These are phyloP conservation scores for Oryza australiensis DNA, from an alignment of 176 grass and related monocot genomes.

Conservation along the genomic window DNA sequence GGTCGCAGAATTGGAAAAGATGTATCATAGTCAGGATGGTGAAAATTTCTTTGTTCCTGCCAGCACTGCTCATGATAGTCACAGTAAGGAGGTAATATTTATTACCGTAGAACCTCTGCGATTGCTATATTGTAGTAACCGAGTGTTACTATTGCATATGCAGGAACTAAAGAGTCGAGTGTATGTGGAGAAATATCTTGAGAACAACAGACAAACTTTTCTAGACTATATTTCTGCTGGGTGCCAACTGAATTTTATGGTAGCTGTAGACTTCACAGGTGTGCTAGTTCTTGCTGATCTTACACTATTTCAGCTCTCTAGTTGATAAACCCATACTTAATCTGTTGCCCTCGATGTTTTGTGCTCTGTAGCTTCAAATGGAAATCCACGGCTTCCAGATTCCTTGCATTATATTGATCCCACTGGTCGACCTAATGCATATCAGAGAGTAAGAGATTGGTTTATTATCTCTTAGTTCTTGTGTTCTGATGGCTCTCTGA, in stretches of 20 bases:
- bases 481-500: slow-evolving; percentile 35
- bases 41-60: slow-evolving; percentile 83
- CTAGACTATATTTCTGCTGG: slow-evolving; percentile 90
- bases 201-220: slow-evolving; percentile 78
- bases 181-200: slow-evolving; percentile 80
- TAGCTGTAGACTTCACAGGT: slow-evolving; percentile 99
- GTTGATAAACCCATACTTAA: slow-evolving; percentile 1
- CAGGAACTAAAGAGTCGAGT: slow-evolving; percentile 85
- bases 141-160: slow-evolving; percentile 33
- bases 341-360: slow-evolving; percentile 20
- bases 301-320: slow-evolving; percentile 29
- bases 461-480: slow-evolving; percentile 32
- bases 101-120: slow-evolving; percentile 25
- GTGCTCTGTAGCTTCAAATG: slow-evolving; percentile 89
- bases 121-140: slow-evolving; percentile 4
- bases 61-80: slow-evolving; percentile 59
- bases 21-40: slow-evolving; percentile 58
- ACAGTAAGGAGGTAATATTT: slow-evolving; percentile 82
- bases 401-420: slow-evolving; percentile 99
- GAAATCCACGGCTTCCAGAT: slow-evolving; percentile 95
- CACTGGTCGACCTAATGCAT: slow-evolving; percentile 94
- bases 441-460: slow-evolving; percentile 85
- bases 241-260: slow-evolving; percentile 90
- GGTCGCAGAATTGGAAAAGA: slow-evolving; percentile 76
- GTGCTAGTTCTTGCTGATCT: slow-evolving; percentile 15